These are phyloP conservation scores for Houttuynia cordata DNA, from an alignment of 164 flowering plant species.

Conservation along the genomic window DNA sequence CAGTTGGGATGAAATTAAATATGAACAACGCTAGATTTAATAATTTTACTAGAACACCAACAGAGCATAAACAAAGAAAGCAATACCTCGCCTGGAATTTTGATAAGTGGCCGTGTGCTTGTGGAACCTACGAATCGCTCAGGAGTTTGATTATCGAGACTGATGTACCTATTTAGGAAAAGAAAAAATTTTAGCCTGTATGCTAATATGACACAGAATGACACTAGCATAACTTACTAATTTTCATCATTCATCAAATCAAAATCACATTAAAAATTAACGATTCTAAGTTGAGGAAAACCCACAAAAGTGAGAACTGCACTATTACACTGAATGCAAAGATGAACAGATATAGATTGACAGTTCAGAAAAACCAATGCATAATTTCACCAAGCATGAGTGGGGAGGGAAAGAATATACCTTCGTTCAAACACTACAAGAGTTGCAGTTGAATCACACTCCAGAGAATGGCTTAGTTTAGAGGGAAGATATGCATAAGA, in stretches of 20 bases:
- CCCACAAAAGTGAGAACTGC: not conserved
- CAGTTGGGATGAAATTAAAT: too few relatives aligned
- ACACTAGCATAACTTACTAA: not conserved
- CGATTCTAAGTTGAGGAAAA: too few relatives aligned
- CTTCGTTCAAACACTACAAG: conserved; percentile 77
- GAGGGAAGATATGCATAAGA: conserved; percentile 91
- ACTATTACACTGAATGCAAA: not conserved
- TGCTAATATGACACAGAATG: not conserved
- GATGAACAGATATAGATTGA: not conserved
- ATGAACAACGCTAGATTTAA: not conserved
- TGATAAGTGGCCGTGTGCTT: conserved; percentile 72
- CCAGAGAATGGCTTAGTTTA: conserved; percentile 44
- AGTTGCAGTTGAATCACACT: conserved; percentile 51
- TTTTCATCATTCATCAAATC: not conserved
- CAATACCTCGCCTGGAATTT: conserved; percentile 90
- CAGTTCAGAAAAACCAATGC: not conserved
- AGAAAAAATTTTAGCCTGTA: not conserved
- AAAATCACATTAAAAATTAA: too few relatives aligned
- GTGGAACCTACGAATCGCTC: conserved; percentile 73
- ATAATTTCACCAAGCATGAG: not conserved
- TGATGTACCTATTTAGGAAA: not conserved
- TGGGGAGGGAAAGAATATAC: conserved; percentile 12
- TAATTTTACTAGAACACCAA: not conserved
- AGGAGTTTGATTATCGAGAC: conserved; percentile 33
- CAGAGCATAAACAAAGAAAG: not conserved